These are phyloP conservation scores for Pyropia haitanensis DNA, from an alignment of 23 red algal species.

Conservation along the genomic window DNA sequence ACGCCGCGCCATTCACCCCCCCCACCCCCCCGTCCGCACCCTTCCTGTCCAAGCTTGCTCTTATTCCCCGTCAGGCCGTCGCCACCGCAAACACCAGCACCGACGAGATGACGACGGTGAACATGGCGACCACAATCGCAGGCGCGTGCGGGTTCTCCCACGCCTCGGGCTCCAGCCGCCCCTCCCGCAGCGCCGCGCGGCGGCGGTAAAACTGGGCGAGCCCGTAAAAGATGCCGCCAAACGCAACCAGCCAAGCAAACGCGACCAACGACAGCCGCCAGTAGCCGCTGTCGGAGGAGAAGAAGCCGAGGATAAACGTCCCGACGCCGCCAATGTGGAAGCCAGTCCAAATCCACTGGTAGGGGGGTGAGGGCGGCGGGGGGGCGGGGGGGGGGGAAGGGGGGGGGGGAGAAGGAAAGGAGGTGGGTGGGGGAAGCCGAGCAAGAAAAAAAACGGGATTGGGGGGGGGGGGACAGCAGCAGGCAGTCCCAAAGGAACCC, in stretches of 20 bases:
- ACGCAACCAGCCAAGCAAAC: constrained; percentile 33
- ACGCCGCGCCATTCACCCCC: too few relatives aligned
- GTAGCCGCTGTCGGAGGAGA: constrained; percentile 11
- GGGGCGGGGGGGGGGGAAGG: too few relatives aligned
- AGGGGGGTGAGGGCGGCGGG: too few relatives aligned
- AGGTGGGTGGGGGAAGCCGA: too few relatives aligned
- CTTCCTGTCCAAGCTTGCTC: too few relatives aligned
- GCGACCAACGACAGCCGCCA: constrained; percentile 18
- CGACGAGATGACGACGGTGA: constrained; percentile 1
- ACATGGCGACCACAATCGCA: neutral
- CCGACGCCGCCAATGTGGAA: constrained; percentile 63
- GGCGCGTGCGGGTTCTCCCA: constrained; percentile 7
- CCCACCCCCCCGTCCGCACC: too few relatives aligned
- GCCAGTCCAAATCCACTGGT: constrained; percentile 42
- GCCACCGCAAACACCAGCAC: too few relatives aligned
- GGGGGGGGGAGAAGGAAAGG: too few relatives aligned
- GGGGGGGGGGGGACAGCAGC: too few relatives aligned
- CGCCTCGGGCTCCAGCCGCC: neutral
- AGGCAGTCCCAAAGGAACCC: too few relatives aligned
- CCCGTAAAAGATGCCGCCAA: constrained; percentile 41
- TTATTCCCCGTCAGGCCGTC: too few relatives aligned
- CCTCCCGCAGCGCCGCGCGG: constrained; percentile 25
- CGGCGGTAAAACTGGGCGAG: constrained; percentile 36
- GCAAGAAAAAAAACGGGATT: too few relatives aligned
- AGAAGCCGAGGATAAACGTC: constrained; percentile 61